Evolutionary conservation across 192 early-diverging fungal species (phyloP), one percentile per base, ranked within the genome.

Genomic region (Backusella morwellensis): DNA sequence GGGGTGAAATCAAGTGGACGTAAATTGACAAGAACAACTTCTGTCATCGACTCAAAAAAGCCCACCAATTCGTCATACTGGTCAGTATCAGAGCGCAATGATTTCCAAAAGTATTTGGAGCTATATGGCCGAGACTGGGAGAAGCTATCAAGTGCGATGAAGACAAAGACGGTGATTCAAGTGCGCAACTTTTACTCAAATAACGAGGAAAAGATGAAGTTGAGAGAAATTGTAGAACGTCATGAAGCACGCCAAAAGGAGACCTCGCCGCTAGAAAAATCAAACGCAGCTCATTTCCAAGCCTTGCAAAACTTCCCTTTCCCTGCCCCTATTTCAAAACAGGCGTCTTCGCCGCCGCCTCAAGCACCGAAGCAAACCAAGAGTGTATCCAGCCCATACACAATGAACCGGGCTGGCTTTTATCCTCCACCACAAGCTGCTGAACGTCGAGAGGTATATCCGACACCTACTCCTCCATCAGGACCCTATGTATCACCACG

Each of bases 111-210:
- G 12, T 90, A 88, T 42, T 66, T 95, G 40, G 82, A 77, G 23
- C 72, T 82, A 0, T 83, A 90, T 74, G 96, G 96, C 19, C 83
- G 85, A 70, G 87, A 96, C 81, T 98, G 95, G 94, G 93, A 92
- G 4, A 78, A 77, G 21, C 85, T 98, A 41, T 90, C 96, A 0
- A 87, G 87, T 63, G 84, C 83, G 0, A 88, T 98, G 74, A 90
- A 90, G 35, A 86, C 88, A 4, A 98, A 98, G 77, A 94, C 94
- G 0, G 88, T 85, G 1, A 92, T 91, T 19, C 96, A 98, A 84
- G 92, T 92, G 17, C 90, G 94, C 14, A 96, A 96, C 75, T 93
- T 92, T 72, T 98, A 91, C 72, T 80, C 87, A 3, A 91, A 90
- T 44, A 92, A 91, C 74, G 78, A 79, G 63, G 78, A 80, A 50